Base-by-base conservation (phyloP, 805 yeast genomes). In the Jamesozyma rosinii region DNA sequence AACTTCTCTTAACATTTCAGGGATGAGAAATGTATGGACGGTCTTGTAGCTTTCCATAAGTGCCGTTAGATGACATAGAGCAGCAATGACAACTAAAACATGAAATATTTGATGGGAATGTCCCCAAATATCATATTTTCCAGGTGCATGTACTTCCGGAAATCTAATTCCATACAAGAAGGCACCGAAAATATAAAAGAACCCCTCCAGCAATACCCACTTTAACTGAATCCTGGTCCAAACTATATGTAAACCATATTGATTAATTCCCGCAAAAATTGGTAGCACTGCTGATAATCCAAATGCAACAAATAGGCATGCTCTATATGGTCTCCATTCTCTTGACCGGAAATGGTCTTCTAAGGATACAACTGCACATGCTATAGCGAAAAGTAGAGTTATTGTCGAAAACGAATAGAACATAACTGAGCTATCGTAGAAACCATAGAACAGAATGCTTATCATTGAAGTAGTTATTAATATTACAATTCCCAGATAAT, bases 51-150 rank as follows among this genome's bases (percentile, higher is more conserved):
- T 70, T 8, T 68, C 69, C 3, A 76, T 55, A 30, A 87, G 65
- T 0, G 81, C 94, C 43, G 53, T 67, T 61, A 82, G 76, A 63
- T 88, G 96, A 44, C 81, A 81, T 43, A 65, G 67, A 0, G 95
- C 83, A 13, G 94, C 95, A 11, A 79, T 50, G 0, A 85, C 88
- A 6, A 86, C 95, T 53, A 83, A 61, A 9, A 82, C 61, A 59
- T 86, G 95, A 57, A 87, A 86, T 9, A 87, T 71, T 57, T 87
- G 95, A 59, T 87, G 96, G 5, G 94, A 82, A 50, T 83, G 83
- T 1, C 95, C 95, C 62, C 76, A 71, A 10, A 76, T 54, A 51
- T 86, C 95, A 57, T 72, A 83, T 18, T 33, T 59, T 0, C 88
- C 88, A 0, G 86, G 85, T 4, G 50, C 51, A 35, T 69, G 66